A percentile compares a stretch with the other conserved stretches of the same genome.
phyloP scores from a whole-genome alignment of 257 asterid species.

The Nicotiana knightiana region DNA sequence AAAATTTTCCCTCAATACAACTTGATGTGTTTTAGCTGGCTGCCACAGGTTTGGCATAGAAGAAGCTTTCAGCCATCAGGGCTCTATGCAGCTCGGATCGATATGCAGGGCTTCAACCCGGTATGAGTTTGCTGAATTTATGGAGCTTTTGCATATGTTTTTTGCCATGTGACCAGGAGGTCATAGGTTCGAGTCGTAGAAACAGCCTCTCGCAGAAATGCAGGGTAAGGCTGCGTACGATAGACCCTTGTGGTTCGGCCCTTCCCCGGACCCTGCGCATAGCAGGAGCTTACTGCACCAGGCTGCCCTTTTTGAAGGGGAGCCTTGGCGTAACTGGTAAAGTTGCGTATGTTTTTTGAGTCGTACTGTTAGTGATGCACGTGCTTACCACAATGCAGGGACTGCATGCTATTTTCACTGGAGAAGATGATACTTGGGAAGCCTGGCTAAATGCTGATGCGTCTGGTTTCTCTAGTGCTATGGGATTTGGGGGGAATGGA shows the following conservation, averaged over 20 bases:
- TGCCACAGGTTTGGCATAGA: conserved; percentile 85
- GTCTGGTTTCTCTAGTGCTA: conserved; percentile 62
- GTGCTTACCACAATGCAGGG: conserved; percentile 46
- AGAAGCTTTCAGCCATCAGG: conserved; percentile 96
- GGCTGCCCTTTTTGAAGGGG: too few relatives aligned
- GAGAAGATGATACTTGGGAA: conserved; percentile 98
- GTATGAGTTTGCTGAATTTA: conserved; percentile 40
- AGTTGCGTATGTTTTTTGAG: not conserved
- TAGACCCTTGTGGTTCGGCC: too few relatives aligned
- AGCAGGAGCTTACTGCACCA: too few relatives aligned
- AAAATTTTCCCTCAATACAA: not conserved
- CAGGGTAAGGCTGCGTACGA: too few relatives aligned
- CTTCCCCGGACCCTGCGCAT: too few relatives aligned
- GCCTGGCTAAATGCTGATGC: conserved; percentile 78
- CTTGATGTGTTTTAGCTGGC: not conserved
- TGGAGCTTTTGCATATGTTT: conserved; percentile 2
- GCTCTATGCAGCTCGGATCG: conserved; percentile 96
- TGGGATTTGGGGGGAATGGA: conserved; percentile 44
- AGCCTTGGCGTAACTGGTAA: too few relatives aligned
- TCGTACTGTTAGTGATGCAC: conserved; percentile 3
- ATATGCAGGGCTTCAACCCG: conserved; percentile 82
- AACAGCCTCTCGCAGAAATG: too few relatives aligned
- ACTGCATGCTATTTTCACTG: conserved; percentile 82
- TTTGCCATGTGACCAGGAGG: not conserved
- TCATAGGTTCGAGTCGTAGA: too few relatives aligned